Base-by-base conservation (phyloP, 2,329 filamentous ascomycete genomes). In the Talaromyces sp. region DNA sequence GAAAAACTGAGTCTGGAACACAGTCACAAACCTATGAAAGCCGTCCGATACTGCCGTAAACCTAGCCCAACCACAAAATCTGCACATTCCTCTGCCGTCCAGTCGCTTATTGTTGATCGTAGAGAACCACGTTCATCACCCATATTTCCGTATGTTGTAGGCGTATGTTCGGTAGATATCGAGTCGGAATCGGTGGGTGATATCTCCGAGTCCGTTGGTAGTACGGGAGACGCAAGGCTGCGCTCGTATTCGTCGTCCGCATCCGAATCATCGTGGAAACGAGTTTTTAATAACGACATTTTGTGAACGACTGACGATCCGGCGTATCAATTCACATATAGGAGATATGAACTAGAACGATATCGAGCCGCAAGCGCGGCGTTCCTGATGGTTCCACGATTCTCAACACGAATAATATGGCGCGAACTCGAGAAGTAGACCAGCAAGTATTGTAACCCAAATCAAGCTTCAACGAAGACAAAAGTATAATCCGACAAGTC, bases 21-120 rank as follows among this genome's bases (percentile, higher is more conserved):
- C 29, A 25, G 13, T 58, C 34, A 84, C 89, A 73, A 82, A 96
- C 93, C 92, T 78, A 95, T 83, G 76, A 97, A 96, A 25, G 84
- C 84, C 73, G 93, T 89, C 65, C 90, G 88, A 79, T 97, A 97
- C 76, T 96, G 91, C 70, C 87, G 84, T 72, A 97, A 80, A 38
- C 92, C 92, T 72, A 97, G 86, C 67, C 88, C 88, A 64, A 88
- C 85, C 70, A 97, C 86, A 75, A 96, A 98, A 73, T 96, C 92
- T 70, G 92, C 92, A 79, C 91, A 93, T 79, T 98, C 92, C 67
- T 96, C 92, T 17, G 88, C 89, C 1, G 89, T 84, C 87, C 87
- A 89, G 70, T 87, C 82, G 25, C 81, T 82, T 60, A 89, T 86
- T 65, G 84, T 80, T 19, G 84, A 84, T 43, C 80, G 83, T 49